Conservation (phyloP, 2,329 filamentous ascomycete species). For the Trichophyton benhamiae region DNA sequence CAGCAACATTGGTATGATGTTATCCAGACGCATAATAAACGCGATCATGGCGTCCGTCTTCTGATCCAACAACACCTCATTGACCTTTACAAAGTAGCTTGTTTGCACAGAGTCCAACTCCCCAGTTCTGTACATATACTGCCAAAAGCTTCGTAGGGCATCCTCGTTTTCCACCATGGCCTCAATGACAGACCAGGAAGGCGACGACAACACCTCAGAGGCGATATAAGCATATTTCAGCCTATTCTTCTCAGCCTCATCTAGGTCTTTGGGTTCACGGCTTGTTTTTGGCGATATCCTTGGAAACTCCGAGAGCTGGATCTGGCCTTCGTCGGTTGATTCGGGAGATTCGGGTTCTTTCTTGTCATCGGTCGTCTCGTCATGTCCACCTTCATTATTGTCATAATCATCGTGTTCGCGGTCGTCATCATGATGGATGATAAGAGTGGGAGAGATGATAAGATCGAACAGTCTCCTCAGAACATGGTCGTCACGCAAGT, state of each 20-base stretch:
- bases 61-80: constrained; percentile 92
- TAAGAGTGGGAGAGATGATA: constrained; percentile 61
- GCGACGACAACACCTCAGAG: constrained; percentile 84
- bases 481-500: constrained; percentile 74
- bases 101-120: constrained; percentile 87
- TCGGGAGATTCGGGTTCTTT: constrained; percentile 25
- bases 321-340: constrained; percentile 27
- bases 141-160: constrained; percentile 76
- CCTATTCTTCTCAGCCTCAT: constrained; percentile 78
- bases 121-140: constrained; percentile 69
- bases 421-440: constrained; percentile 34
- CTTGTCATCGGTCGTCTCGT: constrained; percentile 18
- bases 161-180: constrained; percentile 74
- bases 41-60: constrained; percentile 96
- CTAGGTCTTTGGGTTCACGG: constrained; percentile 37
- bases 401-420: constrained; percentile 34
- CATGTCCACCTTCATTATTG: constrained; percentile 20
- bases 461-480: constrained; percentile 80
- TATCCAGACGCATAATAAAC: constrained; percentile 71
- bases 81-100: constrained; percentile 97
- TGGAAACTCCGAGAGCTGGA: constrained; percentile 34
- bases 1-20: constrained; percentile 71
- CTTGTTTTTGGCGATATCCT: constrained; percentile 22
- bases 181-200: constrained; percentile 94
- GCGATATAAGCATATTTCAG: constrained; percentile 89